Conservation (phyloP, 306 rosid genomes). For the Ammopiptanthus mongolicus region DNA sequence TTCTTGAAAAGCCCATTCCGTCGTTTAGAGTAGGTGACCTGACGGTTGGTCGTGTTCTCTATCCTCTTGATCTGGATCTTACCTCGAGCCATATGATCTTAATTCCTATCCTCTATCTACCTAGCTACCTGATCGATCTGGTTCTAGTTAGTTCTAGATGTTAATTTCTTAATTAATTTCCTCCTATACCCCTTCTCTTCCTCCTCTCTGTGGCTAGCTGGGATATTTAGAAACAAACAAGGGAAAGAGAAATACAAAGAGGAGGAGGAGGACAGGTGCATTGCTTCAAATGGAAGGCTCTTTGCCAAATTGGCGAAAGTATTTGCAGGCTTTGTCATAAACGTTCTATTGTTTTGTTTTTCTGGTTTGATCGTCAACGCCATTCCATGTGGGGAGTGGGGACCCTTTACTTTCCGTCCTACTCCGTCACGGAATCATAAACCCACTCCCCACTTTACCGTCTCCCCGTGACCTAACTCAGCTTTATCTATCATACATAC, state of each 20-base stretch:
- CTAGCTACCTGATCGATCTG: background rate
- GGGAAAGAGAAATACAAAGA: slow-evolving; percentile 8
- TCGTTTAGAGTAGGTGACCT: slow-evolving; percentile 82
- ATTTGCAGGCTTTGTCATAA: slow-evolving; percentile 31
- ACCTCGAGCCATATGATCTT: slow-evolving; percentile 63
- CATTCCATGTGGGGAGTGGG: slow-evolving; percentile 35
- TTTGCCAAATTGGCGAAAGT: slow-evolving; percentile 53
- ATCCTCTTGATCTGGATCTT: slow-evolving; percentile 97
- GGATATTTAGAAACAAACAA: background rate
- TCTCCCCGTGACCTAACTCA: background rate
- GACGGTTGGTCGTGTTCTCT: slow-evolving; percentile 73
- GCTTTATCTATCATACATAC: background rate
- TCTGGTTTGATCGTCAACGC: slow-evolving; percentile 5
- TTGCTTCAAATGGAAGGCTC: slow-evolving; percentile 47
- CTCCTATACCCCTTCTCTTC: too few species aligned
- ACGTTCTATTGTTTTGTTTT: background rate
- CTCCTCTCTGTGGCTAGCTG: background rate
- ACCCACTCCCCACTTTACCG: background rate
- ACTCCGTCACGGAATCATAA: slow-evolving; percentile 24
- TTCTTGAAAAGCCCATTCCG: slow-evolving; percentile 85
- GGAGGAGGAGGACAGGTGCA: background rate
- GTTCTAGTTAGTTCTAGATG: background rate
- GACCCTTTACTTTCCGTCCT: slow-evolving; percentile 40
- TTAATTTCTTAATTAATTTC: background rate
- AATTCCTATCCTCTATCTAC: background rate